phyloP scores from a whole-genome alignment of 768 basidiomycete species.

The Russula abietina region DNA sequence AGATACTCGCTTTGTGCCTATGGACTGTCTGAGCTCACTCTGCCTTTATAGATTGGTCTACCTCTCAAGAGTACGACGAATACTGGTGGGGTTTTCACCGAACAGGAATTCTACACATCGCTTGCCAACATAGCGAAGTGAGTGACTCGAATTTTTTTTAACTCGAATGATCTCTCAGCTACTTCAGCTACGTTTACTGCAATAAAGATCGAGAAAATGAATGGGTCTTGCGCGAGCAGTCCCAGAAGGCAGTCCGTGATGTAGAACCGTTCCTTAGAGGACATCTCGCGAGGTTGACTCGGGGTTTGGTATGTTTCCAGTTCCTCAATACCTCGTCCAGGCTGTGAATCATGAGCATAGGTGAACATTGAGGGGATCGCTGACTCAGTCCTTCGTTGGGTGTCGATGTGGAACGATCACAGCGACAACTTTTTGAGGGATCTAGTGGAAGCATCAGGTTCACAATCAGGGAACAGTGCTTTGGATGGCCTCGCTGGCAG shows the following conservation, averaged over 20 bases:
- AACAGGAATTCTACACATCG: constrained; percentile 11
- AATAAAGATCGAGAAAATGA: constrained; percentile 32
- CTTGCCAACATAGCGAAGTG: constrained; percentile 19
- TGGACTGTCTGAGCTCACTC: neutral
- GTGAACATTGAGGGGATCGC: constrained; percentile 16
- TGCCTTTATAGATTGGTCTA: constrained; percentile 17
- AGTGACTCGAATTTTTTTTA: neutral
- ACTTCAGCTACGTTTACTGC: constrained; percentile 36
- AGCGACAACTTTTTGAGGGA: constrained; percentile 21
- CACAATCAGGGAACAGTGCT: constrained; percentile 24
- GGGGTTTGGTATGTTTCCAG: constrained; percentile 12
- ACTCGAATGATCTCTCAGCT: neutral
- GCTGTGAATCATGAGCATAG: neutral
- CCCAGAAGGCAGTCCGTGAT: constrained; percentile 27
- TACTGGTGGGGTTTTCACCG: constrained; percentile 3
- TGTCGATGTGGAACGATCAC: constrained; percentile 25
- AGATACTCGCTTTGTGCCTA: constrained; percentile 23
- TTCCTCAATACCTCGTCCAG: neutral
- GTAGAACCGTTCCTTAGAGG: constrained; percentile 28
- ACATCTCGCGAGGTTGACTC: constrained; percentile 8
- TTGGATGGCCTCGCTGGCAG: constrained; percentile 40
- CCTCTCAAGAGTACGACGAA: constrained; percentile 18
- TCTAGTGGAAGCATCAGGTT: constrained; percentile 22
- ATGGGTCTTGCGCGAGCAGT: constrained; percentile 32
- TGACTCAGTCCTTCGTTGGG: constrained; percentile 25